phyloP scores from a whole-genome alignment of 2,329 filamentous ascomycete genomes.

The Teratosphaeria destructans region DNA sequence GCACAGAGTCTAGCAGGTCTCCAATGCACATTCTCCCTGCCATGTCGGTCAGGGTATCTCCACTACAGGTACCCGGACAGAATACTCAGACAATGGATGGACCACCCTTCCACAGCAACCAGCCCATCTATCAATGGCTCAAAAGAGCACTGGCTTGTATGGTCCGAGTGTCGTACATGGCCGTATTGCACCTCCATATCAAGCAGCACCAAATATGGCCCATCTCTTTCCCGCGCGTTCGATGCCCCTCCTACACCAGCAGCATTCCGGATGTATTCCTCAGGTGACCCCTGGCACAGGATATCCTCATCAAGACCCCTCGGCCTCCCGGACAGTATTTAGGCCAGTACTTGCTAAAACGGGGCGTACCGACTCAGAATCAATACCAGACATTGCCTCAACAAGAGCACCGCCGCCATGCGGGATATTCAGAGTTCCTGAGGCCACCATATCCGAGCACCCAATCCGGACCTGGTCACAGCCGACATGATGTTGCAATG shows the following conservation, averaged over 20 bases:
- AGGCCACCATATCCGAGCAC: too few species aligned
- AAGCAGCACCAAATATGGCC: neutral
- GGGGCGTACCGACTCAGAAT: neutral
- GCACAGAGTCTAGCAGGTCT: neutral
- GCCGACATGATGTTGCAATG: neutral
- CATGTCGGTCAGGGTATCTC: neutral
- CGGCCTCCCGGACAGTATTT: neutral
- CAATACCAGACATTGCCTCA: neutral
- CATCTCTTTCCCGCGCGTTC: neutral
- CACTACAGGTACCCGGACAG: neutral
- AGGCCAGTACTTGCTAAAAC: neutral
- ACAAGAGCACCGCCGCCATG: neutral
- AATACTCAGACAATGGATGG: neutral
- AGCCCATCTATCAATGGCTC: neutral
- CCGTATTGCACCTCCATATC: neutral
- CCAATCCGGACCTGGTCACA: too few species aligned
- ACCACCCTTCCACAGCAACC: neutral
- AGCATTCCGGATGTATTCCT: neutral
- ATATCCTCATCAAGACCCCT: neutral
- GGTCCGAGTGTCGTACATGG: neutral
- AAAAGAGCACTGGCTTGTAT: neutral
- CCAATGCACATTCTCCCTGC: neutral
- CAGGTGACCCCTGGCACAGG: neutral
- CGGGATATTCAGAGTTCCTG: neutral
- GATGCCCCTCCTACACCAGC: neutral